Evolutionary conservation across 2,329 filamentous ascomycete genomes (phyloP).

Genomic region (Aspergillus costaricaensis): DNA sequence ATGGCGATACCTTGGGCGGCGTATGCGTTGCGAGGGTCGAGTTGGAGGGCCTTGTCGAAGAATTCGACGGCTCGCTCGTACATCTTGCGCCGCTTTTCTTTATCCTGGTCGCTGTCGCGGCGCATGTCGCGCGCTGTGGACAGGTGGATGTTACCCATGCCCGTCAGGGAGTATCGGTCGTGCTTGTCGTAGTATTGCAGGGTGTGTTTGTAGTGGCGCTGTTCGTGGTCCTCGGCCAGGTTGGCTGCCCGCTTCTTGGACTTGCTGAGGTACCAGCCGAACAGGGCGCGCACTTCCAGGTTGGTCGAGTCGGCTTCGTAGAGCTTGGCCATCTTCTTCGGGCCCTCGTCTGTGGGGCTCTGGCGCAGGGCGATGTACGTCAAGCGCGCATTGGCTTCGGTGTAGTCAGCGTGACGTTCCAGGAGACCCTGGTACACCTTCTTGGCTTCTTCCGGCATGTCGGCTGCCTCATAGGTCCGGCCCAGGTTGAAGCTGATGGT

Average conservation of each 20-base stretch:
- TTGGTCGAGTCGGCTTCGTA: conserved; percentile 83
- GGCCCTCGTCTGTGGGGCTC: conserved; percentile 80
- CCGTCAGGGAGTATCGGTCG: conserved; percentile 92
- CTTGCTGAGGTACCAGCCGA: conserved; percentile 93
- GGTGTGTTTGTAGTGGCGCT: conserved; percentile 94
- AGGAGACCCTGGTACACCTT: conserved; percentile 86
- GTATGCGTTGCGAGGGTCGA: conserved; percentile 95
- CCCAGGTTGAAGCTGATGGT: conserved; percentile 97
- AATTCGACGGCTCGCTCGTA: conserved; percentile 96
- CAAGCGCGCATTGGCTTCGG: conserved; percentile 82
- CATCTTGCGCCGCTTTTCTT: conserved; percentile 81
- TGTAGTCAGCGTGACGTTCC: conserved; percentile 84
- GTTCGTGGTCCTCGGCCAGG: conserved; percentile 84
- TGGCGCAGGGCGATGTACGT: conserved; percentile 86
- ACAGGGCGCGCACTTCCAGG: conserved; percentile 86
- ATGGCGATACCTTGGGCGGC: conserved; percentile 96
- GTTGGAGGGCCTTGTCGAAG: conserved; percentile 92
- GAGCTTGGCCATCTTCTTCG: conserved; percentile 79
- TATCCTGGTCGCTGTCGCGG: conserved; percentile 83
- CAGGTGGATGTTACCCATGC: conserved; percentile 95
- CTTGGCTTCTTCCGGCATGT: conserved; percentile 77
- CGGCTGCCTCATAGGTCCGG: conserved; percentile 85
- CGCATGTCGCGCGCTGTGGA: conserved; percentile 91
- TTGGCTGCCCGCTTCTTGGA: conserved; percentile 80
- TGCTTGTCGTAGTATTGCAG: conserved; percentile 95